Evolutionary conservation across 305 asterid genomes (phyloP), one percentile per base, ranked within the genome.

Genomic region (Coffea humblotiana): DNA sequence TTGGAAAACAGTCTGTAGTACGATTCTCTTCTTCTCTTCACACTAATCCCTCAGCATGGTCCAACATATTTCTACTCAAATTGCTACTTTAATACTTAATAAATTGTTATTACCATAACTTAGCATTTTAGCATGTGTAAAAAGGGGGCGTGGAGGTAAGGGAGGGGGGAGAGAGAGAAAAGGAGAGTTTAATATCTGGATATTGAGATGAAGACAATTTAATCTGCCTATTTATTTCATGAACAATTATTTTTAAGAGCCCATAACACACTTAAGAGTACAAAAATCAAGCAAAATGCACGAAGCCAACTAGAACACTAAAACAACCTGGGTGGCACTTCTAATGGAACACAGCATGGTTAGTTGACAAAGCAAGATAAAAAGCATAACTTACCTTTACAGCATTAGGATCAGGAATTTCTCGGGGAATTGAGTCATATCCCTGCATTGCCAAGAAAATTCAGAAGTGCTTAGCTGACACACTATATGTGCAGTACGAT

Each of bases 331-430:
- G 69, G 67, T 15, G 51, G 64, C 8, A 3, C 49, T 45, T 76
- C 32, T 64, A 4, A 12, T 25, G 29, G 15, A 80, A 27, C 6
- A 52, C 68, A 74, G 19, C 56, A 35, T 61, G 13, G 32, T 13
- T 16, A n/a, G 27, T 18, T n/a, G 35, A 29, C 32, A 49, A 52
- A 82, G 52, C 12, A 61, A 63, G 51, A 15, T 69, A n/a, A 25
- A 52, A 11, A 71, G 58, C 4, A n/a, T 9, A 71, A 80, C 92
- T 81, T 70, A 93, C 98, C 98, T 91, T 82, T 78, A 85, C 91
- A 54, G 94, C 97, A 83, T 92, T 96, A 77, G 99, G 98, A 84
- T 96, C 97, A 71, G 95, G 97, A 80, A 92, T 96, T 88, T 96
- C 98, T 81, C 92, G 89, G 12, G 99, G 98, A 86, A 96, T 91